phyloP scores from a whole-genome alignment of 805 yeast genomes.

The Candida loeiensis region DNA sequence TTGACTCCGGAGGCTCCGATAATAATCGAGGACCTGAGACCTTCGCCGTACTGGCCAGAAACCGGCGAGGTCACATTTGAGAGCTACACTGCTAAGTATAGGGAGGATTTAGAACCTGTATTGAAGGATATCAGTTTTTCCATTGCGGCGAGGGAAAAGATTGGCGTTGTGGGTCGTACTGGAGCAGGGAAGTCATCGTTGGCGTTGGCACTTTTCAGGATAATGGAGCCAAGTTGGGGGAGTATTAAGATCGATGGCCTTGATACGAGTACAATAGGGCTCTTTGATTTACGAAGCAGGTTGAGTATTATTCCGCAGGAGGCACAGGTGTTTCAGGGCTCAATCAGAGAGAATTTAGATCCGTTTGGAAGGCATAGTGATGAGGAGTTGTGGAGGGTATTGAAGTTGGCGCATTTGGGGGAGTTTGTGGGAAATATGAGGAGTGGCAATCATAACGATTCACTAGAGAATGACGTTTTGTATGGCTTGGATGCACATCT shows the following conservation, averaged over 20 bases:
- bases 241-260: slow-evolving; percentile 67
- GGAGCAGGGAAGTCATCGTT: slow-evolving; percentile 70
- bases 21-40: slow-evolving; percentile 32
- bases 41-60: slow-evolving; percentile 64
- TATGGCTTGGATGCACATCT: slow-evolving; percentile 25
- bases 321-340: slow-evolving; percentile 87
- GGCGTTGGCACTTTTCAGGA: slow-evolving; percentile 78
- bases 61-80: slow-evolving; percentile 64
- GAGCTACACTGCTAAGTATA: slow-evolving; percentile 78
- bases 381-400: slow-evolving; percentile 74
- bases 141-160: slow-evolving; percentile 72
- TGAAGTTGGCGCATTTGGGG: slow-evolving; percentile 75
- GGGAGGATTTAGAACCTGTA: slow-evolving; percentile 76
- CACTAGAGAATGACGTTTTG: slow-evolving; percentile 12
- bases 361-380: slow-evolving; percentile 69
- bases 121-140: slow-evolving; percentile 62
- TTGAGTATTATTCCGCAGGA: slow-evolving; percentile 91
- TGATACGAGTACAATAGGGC: slow-evolving; percentile 66
- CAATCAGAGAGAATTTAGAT: slow-evolving; percentile 79
- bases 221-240: slow-evolving; percentile 74
- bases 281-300: slow-evolving; percentile 70
- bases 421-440: slow-evolving; percentile 57
- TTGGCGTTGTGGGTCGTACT: slow-evolving; percentile 96
- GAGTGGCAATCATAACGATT: slow-evolving; percentile 25
- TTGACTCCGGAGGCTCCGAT: slow-evolving; percentile 45